phyloP scores from a whole-genome alignment of 1,284 basidiomycete genomes.

The Ceratorhiza oryzae-sativae region DNA sequence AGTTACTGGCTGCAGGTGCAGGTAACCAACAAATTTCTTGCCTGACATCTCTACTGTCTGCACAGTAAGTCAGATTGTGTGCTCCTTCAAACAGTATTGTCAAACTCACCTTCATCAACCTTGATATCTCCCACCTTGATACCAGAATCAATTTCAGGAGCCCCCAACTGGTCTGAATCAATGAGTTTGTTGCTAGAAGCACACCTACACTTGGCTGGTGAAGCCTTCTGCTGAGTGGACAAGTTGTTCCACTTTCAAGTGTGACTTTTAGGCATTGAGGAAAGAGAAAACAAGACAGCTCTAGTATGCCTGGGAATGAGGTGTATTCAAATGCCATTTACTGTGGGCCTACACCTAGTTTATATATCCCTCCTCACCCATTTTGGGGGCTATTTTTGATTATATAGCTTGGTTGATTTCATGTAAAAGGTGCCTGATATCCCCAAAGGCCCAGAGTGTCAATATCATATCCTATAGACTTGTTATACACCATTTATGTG shows the following conservation, averaged over 20 bases:
- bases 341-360: not conserved
- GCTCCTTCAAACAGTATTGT: not conserved
- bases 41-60: no score
- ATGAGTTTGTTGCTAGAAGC: not conserved
- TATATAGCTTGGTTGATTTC: not conserved
- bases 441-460: not conserved
- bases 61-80: not conserved
- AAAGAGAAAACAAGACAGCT: not conserved
- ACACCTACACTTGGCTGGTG: not conserved
- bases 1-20: not conserved
- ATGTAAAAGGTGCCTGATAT: not conserved
- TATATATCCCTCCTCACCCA: not conserved
- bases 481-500: not conserved
- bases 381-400: not conserved
- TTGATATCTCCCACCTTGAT: not conserved
- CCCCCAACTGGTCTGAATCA: not conserved
- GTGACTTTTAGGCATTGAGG: not conserved
- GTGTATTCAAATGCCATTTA: not conserved
- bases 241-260: not conserved
- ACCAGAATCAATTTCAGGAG: not conserved
- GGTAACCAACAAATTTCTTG: not conserved
- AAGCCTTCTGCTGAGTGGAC: not conserved
- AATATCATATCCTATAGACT: not conserved
- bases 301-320: not conserved
- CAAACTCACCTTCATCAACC: not conserved